A percentile compares a stretch with the other conserved stretches of the same genome.
These are phyloP conservation scores for Nicotiana benthamiana DNA, from an alignment of 257 asterid genomes.

Conservation along the genomic window DNA sequence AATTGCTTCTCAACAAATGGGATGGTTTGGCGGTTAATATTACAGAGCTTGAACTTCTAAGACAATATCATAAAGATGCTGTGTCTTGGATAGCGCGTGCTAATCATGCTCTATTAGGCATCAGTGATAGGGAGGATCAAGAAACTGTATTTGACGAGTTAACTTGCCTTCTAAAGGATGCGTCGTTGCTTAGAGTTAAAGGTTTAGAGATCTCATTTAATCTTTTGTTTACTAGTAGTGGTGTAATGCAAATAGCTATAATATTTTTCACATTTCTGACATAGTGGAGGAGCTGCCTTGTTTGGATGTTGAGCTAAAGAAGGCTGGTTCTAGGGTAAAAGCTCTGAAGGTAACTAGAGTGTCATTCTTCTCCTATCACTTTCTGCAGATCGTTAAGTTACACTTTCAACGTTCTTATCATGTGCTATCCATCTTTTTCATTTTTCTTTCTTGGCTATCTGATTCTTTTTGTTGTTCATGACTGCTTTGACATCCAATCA, in stretches of 20 bases:
- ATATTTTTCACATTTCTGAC: conserved; percentile 13
- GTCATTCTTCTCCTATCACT: conserved; percentile 1
- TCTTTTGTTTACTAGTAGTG: conserved; percentile 5
- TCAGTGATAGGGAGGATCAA: conserved; percentile 65
- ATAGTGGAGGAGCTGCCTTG: conserved; percentile 67
- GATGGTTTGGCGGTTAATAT: conserved; percentile 54
- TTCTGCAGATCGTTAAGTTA: not conserved
- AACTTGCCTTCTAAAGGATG: conserved; percentile 56
- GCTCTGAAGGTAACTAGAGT: conserved; percentile 55
- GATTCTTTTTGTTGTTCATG: not conserved
- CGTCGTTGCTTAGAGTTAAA: conserved; percentile 51
- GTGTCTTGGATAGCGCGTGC: conserved; percentile 65
- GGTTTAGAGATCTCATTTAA: conserved; percentile 30
- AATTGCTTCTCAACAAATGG: conserved; percentile 48
- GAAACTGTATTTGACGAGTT: conserved; percentile 58
- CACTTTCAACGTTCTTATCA: not conserved
- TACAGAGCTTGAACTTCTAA: conserved; percentile 70
- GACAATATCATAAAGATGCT: conserved; percentile 51
- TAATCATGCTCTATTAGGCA: conserved; percentile 41
- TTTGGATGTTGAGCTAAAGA: conserved; percentile 65
- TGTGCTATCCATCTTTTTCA: not conserved
- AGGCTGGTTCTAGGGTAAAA: conserved; percentile 72
- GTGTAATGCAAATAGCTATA: not conserved
- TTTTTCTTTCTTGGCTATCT: not conserved
- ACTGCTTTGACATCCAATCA: not conserved